phyloP scores from a whole-genome alignment of 257 asterid species.

The Fraxinus anomala region DNA sequence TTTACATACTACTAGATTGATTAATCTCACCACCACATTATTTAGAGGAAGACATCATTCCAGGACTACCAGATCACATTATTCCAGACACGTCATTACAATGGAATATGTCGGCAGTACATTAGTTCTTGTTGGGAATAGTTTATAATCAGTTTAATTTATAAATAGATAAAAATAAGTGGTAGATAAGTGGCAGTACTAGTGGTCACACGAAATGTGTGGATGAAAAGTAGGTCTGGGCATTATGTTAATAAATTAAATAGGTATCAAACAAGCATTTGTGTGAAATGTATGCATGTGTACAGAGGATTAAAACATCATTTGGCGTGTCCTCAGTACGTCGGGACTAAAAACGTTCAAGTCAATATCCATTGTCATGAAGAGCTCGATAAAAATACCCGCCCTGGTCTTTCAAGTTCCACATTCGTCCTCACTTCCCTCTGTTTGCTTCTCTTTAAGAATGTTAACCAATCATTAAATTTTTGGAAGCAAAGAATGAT shows the following conservation, averaged over 20 bases:
- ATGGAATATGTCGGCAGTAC: neutral
- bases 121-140: neutral
- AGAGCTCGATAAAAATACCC: neutral
- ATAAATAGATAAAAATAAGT: too few relatives aligned
- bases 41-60: neutral
- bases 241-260: too few relatives aligned
- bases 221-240: too few relatives aligned
- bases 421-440: neutral
- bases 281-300: neutral
- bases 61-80: neutral
- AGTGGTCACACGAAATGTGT: too few relatives aligned
- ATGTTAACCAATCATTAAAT: neutral
- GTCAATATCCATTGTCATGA: neutral
- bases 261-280: too few relatives aligned
- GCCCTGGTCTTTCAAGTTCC: neutral
- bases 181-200: too few relatives aligned
- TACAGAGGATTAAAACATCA: neutral
- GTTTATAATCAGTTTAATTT: too few relatives aligned
- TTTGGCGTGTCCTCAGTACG: neutral
- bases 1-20: neutral
- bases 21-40: neutral
- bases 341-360: neutral
- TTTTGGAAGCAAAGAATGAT: neutral
- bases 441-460: neutral
- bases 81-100: neutral